Conservation (phyloP, 192 early-diverging fungal species). For the Geranomyces variabilis region DNA sequence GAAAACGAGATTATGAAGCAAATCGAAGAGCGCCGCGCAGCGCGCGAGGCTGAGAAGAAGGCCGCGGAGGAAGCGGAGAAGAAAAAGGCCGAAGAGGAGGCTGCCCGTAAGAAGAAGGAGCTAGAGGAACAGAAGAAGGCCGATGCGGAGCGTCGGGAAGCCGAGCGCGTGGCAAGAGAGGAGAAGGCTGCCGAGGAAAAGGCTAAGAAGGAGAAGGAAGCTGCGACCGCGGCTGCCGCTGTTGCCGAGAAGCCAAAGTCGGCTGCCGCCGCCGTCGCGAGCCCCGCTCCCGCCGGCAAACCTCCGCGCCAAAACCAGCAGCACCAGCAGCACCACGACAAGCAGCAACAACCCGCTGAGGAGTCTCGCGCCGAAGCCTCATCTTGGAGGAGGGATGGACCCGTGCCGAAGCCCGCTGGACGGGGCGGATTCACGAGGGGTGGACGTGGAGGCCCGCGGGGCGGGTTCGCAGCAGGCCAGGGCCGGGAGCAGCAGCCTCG, state of each 20-base stretch:
- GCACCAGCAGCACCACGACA: not conserved
- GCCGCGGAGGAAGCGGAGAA: conserved; percentile 39
- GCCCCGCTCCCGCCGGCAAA: not conserved
- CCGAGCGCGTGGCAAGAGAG: not conserved
- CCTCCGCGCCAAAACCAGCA: not conserved
- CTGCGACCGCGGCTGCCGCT: conserved; percentile 1
- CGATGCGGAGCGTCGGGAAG: conserved; percentile 17
- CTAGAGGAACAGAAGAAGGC: conserved; percentile 4
- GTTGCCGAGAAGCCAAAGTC: not conserved
- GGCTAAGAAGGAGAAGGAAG: not conserved
- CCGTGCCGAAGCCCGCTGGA: conserved; percentile 21
- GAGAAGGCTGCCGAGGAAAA: conserved; percentile 1
- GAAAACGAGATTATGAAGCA: conserved; percentile 53
- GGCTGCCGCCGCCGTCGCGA: not conserved
- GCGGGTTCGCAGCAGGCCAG: conserved; percentile 22
- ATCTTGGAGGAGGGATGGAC: conserved; percentile 34
- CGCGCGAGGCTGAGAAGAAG: conserved; percentile 47
- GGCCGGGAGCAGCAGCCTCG: conserved; percentile 6
- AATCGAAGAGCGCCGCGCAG: conserved; percentile 52
- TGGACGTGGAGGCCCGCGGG: conserved; percentile 19
- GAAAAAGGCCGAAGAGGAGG: conserved; percentile 37
- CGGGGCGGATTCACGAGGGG: conserved; percentile 9
- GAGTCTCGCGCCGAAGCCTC: conserved; percentile 17
- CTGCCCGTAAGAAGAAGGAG: conserved; percentile 19
- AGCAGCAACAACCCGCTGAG: not conserved